A percentile compares a stretch with the other conserved stretches of the same genome.
Conservation (phyloP, 306 rosid genomes). For the Gynostemma pentaphyllum region DNA sequence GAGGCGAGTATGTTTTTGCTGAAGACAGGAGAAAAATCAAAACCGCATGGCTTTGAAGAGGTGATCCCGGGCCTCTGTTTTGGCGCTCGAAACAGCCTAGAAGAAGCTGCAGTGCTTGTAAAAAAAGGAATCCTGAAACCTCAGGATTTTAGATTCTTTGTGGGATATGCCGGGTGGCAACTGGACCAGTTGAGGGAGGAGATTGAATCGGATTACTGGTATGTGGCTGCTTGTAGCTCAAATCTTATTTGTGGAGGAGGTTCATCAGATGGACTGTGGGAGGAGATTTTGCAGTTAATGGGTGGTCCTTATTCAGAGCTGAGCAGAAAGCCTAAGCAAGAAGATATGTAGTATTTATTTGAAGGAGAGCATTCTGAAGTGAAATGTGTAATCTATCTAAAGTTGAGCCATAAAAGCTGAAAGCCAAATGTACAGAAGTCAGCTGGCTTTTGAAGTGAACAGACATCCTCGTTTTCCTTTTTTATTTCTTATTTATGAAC, state of each 20-base stretch:
- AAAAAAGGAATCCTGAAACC: slow-evolving; percentile 80
- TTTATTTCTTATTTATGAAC: no score
- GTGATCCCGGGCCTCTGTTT: slow-evolving; percentile 85
- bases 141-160: slow-evolving; percentile 80
- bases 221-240: slow-evolving; percentile 95
- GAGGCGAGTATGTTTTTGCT: slow-evolving; percentile 91
- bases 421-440: slow-evolving; percentile 48
- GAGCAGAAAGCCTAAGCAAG: slow-evolving; percentile 95
- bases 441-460: slow-evolving; percentile 28
- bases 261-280: slow-evolving; percentile 75
- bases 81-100: slow-evolving; percentile 84
- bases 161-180: slow-evolving; percentile 99
- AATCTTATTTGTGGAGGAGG: slow-evolving; percentile 49
- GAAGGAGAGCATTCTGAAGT: background rate
- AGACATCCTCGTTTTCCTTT: slow-evolving; percentile 14
- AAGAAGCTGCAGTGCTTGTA: slow-evolving; percentile 70
- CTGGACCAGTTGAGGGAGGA: slow-evolving; percentile 86
- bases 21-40: slow-evolving; percentile 48
- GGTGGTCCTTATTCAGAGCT: slow-evolving; percentile 89
- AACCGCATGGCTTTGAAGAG: slow-evolving; percentile 70
- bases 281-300: slow-evolving; percentile 83
- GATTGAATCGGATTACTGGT: slow-evolving; percentile 86
- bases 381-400: slow-evolving; percentile 6
- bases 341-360: slow-evolving; percentile 48
- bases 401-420: slow-evolving; percentile 7